Evolutionary conservation across 2,329 filamentous ascomycete genomes (phyloP), one percentile per base, ranked within the genome.

Genomic region (Hymenoscyphus infarciens): DNA sequence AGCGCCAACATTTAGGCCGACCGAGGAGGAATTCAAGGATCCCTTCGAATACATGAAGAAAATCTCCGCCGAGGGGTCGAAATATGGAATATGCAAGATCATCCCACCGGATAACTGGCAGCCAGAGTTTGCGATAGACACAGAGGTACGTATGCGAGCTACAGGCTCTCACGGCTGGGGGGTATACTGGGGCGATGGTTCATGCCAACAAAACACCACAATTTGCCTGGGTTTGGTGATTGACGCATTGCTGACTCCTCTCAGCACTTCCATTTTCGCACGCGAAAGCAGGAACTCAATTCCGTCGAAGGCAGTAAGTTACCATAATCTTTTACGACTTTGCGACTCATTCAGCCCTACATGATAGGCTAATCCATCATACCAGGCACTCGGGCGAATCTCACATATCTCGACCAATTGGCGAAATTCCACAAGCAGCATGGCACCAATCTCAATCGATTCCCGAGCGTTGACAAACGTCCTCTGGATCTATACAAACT

Each of bases 391-490:
- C 90, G 95, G 75, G 92, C 94, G 68, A 98, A 98, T 76, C 83
- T 97, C 65, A 96, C 93, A 69, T 99, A 99, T 75, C 86, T 98
- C 67, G 95, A 99, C 76, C 92, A 96, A 70, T 85, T 99, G 29
- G 86, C 89, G 71, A 98, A 97, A 77, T 99, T 95, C 75, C 95
- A 99, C 81, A 97, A 95, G 72, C 94, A 98, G 74, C 91, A 96
- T 75, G 95, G 95, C 61, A 96, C 89, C 67, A 97, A 95, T 71
- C 84, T 98, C 61, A 97, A 95, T 72, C 90, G 95, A 57, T 89
- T 97, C 67, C 95, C 95, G 0, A 97, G 93, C 73, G 95, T 99
- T 64, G 95, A 99, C 78, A 99, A 99, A 79, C 92, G 96, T 63
- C 95, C 95, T 0, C 83, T 99, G 58, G 95, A 99, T 73, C 81